Base-by-base conservation (phyloP, 192 early-diverging fungal species). In the Linnemannia elongata region DNA sequence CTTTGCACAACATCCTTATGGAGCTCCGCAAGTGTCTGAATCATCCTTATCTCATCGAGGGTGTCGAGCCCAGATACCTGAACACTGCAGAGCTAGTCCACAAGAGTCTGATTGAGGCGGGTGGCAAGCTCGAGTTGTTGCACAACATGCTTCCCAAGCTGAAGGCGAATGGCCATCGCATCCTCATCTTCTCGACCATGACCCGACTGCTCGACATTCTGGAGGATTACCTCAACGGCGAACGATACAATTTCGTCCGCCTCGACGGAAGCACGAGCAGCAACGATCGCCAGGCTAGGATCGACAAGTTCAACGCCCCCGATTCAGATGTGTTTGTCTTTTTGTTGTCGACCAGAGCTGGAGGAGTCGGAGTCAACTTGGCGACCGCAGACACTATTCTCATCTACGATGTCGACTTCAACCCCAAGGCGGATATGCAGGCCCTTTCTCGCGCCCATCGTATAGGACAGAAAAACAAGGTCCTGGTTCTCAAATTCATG, bases 171-270 rank as follows among this genome's bases (percentile, higher is more conserved):
- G 91, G 93, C 1, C 91, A 95, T 85, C 89, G 94, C 22, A 90
- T 98, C 0, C 83, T 99, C 7, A 83, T 99, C 35, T 99, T 99
- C 79, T 94, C 93, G 69, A 96, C 97, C 82, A 97, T 98, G 86
- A 96, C 94, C n/a, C 84, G 92, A 35, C 93, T 95, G 77, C 88
- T 99, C 33, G 94, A 97, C 82, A 92, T 99, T 35, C 80, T 98
- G 20, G 96, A 97, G 79, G 88, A 94, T 10, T 95, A 95, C 79
- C 79, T 98, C 66, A 75, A 85, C 6, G 89, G 80, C 4, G 84
- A 92, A 72, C 88, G 85, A 0, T 91, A 91, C 74, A 76, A 79
- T 49, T 96, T 88, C 88, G 71, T 91, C 13, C 84, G 95, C 38
- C 92, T 99, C 38, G 94, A 96, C 79, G 95, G 96, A 36, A 83